Percentiles rank a stretch among this genome's conserved stretches.
Conservation (phyloP, 306 rosid species). For the Canavalia gladiata region DNA sequence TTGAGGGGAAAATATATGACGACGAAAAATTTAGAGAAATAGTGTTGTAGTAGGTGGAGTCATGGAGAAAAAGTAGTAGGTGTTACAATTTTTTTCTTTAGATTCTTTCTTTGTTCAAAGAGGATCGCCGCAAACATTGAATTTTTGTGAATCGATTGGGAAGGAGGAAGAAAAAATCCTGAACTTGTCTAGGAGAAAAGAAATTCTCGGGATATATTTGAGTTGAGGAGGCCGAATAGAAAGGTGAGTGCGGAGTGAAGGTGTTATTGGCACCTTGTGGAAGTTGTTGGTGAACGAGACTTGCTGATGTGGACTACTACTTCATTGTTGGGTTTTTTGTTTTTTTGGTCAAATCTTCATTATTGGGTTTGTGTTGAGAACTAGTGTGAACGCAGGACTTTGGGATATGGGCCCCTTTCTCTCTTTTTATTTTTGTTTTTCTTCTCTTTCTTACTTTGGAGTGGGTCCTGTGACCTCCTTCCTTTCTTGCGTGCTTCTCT, state of each 20-base stretch:
- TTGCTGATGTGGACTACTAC: slow-evolving; percentile 17
- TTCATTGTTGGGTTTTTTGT: slow-evolving; percentile 4
- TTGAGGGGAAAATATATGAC: neutral
- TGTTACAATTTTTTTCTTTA: too few species aligned
- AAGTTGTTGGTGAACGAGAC: neutral
- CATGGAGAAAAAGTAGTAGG: too few species aligned
- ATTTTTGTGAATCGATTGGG: too few species aligned
- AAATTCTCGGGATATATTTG: too few species aligned
- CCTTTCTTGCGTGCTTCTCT: neutral
- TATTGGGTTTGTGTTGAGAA: slow-evolving; percentile 24
- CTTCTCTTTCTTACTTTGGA: slow-evolving; percentile 4
- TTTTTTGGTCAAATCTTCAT: neutral
- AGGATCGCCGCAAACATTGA: too few species aligned
- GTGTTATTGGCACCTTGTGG: too few species aligned
- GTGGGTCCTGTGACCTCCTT: slow-evolving; percentile 6
- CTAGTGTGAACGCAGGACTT: slow-evolving; percentile 48
- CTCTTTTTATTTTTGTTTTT: slow-evolving; percentile 12
- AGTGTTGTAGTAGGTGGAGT: neutral
- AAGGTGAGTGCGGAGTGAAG: too few species aligned
- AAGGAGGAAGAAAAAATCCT: too few species aligned
- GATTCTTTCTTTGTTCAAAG: too few species aligned
- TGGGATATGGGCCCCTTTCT: neutral
- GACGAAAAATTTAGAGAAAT: neutral
- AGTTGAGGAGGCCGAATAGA: too few species aligned
- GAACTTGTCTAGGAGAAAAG: too few species aligned